Percentiles rank a stretch among this genome's conserved stretches.
Conservation (phyloP, 2,329 filamentous ascomycete genomes). For the Lachnellula occidentalis region DNA sequence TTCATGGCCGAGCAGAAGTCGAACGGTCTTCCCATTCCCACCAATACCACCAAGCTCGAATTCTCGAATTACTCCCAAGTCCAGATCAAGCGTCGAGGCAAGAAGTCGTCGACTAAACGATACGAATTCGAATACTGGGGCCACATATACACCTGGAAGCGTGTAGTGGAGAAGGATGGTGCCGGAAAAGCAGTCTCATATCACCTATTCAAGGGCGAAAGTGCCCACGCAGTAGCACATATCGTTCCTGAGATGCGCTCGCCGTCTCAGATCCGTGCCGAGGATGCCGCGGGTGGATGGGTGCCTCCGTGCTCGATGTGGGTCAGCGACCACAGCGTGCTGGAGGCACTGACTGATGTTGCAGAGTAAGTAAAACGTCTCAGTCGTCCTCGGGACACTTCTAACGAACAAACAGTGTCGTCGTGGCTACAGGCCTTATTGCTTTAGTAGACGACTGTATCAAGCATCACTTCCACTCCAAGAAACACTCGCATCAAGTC, state of each 20-base stretch:
- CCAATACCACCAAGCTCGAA: constrained; percentile 81
- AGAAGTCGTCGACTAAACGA: constrained; percentile 56
- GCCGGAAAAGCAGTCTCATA: constrained; percentile 63
- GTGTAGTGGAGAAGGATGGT: constrained; percentile 63
- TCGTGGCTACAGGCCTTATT: constrained; percentile 84
- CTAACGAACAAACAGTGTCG: constrained; percentile 53
- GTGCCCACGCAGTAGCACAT: constrained; percentile 65
- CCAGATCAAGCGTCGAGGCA: constrained; percentile 66
- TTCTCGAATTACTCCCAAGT: constrained; percentile 97
- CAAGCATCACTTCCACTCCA: constrained; percentile 40
- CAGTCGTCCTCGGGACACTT: neutral
- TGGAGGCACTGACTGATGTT: constrained; percentile 66
- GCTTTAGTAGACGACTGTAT: constrained; percentile 89
- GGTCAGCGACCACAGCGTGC: constrained; percentile 70
- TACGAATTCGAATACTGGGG: constrained; percentile 97
- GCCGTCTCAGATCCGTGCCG: constrained; percentile 62
- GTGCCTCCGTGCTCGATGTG: constrained; percentile 86
- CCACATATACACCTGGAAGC: constrained; percentile 76
- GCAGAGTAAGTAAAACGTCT: constrained; percentile 64
- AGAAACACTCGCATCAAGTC: constrained; percentile 44
- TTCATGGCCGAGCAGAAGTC: constrained; percentile 28
- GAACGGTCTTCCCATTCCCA: constrained; percentile 40
- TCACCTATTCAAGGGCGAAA: constrained; percentile 67
- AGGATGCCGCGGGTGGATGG: constrained; percentile 79
- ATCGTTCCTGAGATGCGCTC: constrained; percentile 77